Evolutionary conservation across 164 flowering plant genomes (phyloP).

Genomic region (Warburgia ugandensis): DNA sequence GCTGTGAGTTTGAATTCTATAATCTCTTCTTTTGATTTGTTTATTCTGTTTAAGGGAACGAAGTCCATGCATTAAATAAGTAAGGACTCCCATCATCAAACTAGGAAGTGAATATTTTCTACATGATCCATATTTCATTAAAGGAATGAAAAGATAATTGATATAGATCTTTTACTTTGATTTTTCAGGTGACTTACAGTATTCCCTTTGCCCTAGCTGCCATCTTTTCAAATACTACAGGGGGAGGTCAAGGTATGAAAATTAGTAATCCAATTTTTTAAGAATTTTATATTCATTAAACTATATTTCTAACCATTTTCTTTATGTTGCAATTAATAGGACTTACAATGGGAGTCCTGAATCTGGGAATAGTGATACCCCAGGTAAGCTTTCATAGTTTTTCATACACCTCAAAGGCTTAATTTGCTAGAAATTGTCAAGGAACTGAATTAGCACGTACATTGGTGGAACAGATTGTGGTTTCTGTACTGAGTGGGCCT

Average conservation of each 20-base stretch:
- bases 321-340: background rate
- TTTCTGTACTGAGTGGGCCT: slow-evolving; percentile 53
- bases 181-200: slow-evolving; percentile 4
- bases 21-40: too few species aligned
- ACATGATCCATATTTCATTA: too few species aligned
- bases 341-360: slow-evolving; percentile 8
- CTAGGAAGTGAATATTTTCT: too few species aligned
- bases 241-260: slow-evolving; percentile 2
- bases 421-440: too few species aligned
- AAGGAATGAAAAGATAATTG: too few species aligned
- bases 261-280: background rate
- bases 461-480: slow-evolving; percentile 38
- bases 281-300: background rate
- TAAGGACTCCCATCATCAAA: too few species aligned
- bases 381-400: slow-evolving; percentile 1
- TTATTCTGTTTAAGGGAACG: too few species aligned
- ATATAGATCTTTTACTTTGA: background rate
- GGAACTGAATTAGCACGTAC: background rate
- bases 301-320: background rate
- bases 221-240: slow-evolving; percentile 4
- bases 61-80: too few species aligned
- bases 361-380: slow-evolving; percentile 8
- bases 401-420: too few species aligned
- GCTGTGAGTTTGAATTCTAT: slow-evolving; percentile 3
- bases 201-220: slow-evolving; percentile 9